phyloP scores from a whole-genome alignment of 805 yeast genomes.

The Maudiozyma bulderi region DNA sequence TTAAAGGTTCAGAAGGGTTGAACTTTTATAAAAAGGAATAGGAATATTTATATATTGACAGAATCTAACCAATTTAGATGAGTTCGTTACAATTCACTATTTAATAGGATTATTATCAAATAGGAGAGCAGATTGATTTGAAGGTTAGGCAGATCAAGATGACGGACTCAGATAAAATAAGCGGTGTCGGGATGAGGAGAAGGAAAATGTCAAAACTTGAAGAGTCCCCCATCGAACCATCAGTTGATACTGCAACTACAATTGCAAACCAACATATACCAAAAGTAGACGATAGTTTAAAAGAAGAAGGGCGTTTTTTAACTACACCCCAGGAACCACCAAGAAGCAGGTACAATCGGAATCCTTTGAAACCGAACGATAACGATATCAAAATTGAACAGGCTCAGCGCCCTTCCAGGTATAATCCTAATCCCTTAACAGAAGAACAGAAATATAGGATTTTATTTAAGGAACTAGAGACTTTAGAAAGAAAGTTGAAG shows the following conservation, averaged over 20 bases:
- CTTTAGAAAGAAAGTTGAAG: conserved; percentile 40
- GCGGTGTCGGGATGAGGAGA: conserved; percentile 19
- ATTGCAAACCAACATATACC: background rate
- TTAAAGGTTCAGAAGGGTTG: too few species aligned
- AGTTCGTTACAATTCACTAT: too few species aligned
- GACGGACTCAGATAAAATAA: conserved; percentile 1
- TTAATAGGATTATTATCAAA: too few species aligned
- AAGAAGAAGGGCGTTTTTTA: background rate
- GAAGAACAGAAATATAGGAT: conserved; percentile 31
- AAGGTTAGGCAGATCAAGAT: background rate
- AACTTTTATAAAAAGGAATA: too few species aligned
- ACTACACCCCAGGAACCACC: background rate
- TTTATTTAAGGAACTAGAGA: conserved; percentile 39
- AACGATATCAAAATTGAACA: background rate
- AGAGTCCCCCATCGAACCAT: background rate
- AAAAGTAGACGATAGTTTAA: conserved; percentile 8
- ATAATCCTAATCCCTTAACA: background rate
- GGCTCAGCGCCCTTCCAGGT: background rate
- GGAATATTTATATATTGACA: too few species aligned
- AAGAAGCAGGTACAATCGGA: background rate
- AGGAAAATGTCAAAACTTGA: conserved; percentile 6
- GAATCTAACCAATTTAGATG: too few species aligned
- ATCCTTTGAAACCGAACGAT: background rate
- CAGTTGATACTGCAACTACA: background rate
- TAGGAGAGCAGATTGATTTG: background rate